These are phyloP conservation scores for Ichthyophthirius multifiliis DNA, from an alignment of 169 alveolate species.

Conservation along the genomic window DNA sequence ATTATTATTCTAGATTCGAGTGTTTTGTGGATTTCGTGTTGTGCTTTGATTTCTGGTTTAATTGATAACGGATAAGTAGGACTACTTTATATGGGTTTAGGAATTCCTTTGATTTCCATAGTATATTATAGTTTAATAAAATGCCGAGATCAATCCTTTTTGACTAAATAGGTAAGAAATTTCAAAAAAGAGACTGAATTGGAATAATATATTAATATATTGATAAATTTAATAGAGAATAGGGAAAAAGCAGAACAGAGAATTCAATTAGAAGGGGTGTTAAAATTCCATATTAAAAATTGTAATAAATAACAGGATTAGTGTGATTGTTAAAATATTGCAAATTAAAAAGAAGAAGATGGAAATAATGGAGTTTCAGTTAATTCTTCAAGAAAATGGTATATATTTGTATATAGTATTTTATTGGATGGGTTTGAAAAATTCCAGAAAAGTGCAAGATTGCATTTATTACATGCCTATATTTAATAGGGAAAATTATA, in stretches of 20 bases:
- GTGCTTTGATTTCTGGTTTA: slow-evolving; percentile 13
- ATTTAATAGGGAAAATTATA: slow-evolving; percentile 30
- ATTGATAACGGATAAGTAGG: slow-evolving; percentile 13
- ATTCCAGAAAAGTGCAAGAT: slow-evolving; percentile 31
- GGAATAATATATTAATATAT: not conserved
- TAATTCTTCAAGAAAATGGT: slow-evolving; percentile 20
- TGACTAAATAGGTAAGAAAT: slow-evolving; percentile 8
- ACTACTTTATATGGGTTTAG: slow-evolving; percentile 14
- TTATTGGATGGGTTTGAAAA: slow-evolving; percentile 32
- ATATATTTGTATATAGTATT: slow-evolving; percentile 3
- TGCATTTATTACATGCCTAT: slow-evolving; percentile 26
- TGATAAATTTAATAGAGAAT: not conserved
- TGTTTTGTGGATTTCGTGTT: slow-evolving; percentile 11
- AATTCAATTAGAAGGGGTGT: not conserved
- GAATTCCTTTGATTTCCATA: slow-evolving; percentile 3
- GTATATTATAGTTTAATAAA: not conserved
- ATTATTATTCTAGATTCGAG: not conserved
- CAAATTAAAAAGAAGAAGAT: not conserved
- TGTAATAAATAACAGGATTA: not conserved
- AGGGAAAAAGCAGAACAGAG: not conserved
- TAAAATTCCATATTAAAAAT: not conserved
- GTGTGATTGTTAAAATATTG: not conserved
- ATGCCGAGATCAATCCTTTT: not conserved
- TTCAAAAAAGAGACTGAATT: slow-evolving; percentile 12
- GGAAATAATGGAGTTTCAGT: not conserved